Evolutionary conservation across 1,284 basidiomycete species (phyloP).

Genomic region (Ustilago xerochloae): DNA sequence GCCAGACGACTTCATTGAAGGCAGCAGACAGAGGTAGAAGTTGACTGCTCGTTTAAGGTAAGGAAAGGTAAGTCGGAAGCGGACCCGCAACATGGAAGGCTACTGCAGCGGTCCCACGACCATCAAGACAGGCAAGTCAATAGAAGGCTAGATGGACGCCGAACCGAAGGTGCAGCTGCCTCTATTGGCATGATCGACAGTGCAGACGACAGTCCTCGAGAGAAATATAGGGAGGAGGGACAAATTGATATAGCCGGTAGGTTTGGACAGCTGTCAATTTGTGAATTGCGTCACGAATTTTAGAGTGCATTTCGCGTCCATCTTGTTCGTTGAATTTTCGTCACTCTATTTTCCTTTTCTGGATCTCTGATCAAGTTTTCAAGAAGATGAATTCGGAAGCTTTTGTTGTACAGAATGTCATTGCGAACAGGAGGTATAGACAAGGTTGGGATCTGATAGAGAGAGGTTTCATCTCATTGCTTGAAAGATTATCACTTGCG

Average conservation of each 20-base stretch:
- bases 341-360: too few relatives aligned
- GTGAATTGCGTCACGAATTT: not conserved
- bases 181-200: not conserved
- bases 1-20: too few relatives aligned
- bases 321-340: too few relatives aligned
- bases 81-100: not conserved
- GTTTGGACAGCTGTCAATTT: constrained; percentile 37
- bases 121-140: not conserved
- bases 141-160: constrained; percentile 1
- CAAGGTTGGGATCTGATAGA: too few relatives aligned
- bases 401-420: too few relatives aligned
- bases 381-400: too few relatives aligned
- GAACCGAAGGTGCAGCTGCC: not conserved
- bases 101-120: not conserved
- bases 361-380: too few relatives aligned
- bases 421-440: too few relatives aligned
- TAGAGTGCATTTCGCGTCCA: not conserved
- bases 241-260: constrained; percentile 36
- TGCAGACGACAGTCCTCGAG: not conserved
- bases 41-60: not conserved
- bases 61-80: not conserved
- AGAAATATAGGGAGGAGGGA: not conserved
- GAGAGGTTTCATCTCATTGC: too few relatives aligned
- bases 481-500: constrained; percentile 23
- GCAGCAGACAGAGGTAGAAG: constrained; percentile 29